phyloP scores from a whole-genome alignment of 1,284 basidiomycete genomes.

The Ceratobasidium sp. region DNA sequence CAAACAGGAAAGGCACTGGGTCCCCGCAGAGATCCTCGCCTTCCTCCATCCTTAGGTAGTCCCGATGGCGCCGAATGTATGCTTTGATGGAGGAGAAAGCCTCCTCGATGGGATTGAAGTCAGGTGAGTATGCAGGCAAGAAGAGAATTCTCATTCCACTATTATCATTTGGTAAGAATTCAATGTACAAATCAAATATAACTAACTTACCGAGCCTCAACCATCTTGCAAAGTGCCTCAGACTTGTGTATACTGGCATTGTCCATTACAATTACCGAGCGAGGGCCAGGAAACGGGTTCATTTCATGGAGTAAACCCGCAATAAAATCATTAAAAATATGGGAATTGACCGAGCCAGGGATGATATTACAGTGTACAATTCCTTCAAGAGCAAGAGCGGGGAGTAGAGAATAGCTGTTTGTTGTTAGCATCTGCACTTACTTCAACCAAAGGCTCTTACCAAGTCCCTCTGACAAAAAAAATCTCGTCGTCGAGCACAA shows the following conservation, averaged over 20 bases:
- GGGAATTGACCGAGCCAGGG: slow-evolving; percentile 15
- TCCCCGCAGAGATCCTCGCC: too few species aligned
- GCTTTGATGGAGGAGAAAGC: slow-evolving; percentile 47
- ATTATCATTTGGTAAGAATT: too few species aligned
- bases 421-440: slow-evolving; percentile 47
- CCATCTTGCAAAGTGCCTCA: slow-evolving; percentile 3
- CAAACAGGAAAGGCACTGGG: background rate
- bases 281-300: slow-evolving; percentile 35
- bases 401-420: slow-evolving; percentile 35
- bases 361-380: slow-evolving; percentile 23
- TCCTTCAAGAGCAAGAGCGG: slow-evolving; percentile 26
- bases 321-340: slow-evolving; percentile 35
- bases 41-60: background rate
- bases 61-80: slow-evolving; percentile 24
- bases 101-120: slow-evolving; percentile 49
- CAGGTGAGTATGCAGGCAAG: slow-evolving; percentile 51
- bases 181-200: too few species aligned
- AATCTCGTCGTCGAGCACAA: slow-evolving; percentile 13
- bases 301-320: slow-evolving; percentile 5
- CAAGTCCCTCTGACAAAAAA: slow-evolving; percentile 39
- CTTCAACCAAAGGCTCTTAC: slow-evolving; percentile 42
- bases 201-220: slow-evolving; percentile 24
- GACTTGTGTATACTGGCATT: slow-evolving; percentile 32
- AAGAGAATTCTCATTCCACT: too few species aligned
- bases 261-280: slow-evolving; percentile 37